A percentile compares a stretch with the other conserved stretches of the same genome.
phyloP scores from a whole-genome alignment of 2,329 filamentous ascomycete genomes.

The Calcarisporium arbuscula region DNA sequence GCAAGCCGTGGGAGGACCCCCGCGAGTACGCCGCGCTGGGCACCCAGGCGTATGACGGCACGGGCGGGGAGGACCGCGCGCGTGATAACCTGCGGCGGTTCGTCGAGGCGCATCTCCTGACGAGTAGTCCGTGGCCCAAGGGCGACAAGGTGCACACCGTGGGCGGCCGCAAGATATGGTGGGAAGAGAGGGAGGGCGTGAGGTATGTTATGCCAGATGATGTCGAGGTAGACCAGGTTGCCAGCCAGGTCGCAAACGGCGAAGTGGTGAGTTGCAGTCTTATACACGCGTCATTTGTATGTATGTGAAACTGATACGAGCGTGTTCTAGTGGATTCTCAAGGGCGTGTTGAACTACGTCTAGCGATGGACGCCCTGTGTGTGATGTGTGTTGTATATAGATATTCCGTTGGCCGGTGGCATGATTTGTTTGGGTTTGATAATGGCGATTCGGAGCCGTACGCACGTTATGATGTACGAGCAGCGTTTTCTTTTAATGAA shows the following conservation, averaged over 20 bases:
- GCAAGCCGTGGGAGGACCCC: conserved; percentile 81
- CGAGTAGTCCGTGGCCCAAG: conserved; percentile 71
- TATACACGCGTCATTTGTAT: too few relatives aligned
- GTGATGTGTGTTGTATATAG: too few relatives aligned
- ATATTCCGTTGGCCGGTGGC: too few relatives aligned
- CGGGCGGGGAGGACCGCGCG: conserved; percentile 69
- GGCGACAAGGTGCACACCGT: conserved; percentile 59
- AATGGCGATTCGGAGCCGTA: too few relatives aligned
- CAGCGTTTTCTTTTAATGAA: too few relatives aligned
- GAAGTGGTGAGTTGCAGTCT: conserved; percentile 59
- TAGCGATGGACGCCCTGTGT: conserved; percentile 11
- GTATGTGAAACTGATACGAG: too few relatives aligned
- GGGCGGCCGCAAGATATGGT: conserved; percentile 65
- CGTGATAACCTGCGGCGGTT: conserved; percentile 71
- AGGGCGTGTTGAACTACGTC: conserved; percentile 41
- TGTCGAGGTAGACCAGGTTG: conserved; percentile 69
- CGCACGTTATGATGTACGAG: too few relatives aligned
- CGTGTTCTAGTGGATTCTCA: conserved; percentile 61
- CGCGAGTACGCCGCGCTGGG: conserved; percentile 65
- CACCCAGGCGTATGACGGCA: conserved; percentile 67
- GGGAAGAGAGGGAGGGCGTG: conserved; percentile 65
- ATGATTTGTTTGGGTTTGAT: too few relatives aligned
- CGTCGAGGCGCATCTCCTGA: conserved; percentile 79
- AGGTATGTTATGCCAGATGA: conserved; percentile 71
- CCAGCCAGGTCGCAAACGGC: conserved; percentile 75